Evolutionary conservation across 768 basidiomycete species (phyloP), one percentile per base, ranked within the genome.

Genomic region (Asterophora lycoperdoides): DNA sequence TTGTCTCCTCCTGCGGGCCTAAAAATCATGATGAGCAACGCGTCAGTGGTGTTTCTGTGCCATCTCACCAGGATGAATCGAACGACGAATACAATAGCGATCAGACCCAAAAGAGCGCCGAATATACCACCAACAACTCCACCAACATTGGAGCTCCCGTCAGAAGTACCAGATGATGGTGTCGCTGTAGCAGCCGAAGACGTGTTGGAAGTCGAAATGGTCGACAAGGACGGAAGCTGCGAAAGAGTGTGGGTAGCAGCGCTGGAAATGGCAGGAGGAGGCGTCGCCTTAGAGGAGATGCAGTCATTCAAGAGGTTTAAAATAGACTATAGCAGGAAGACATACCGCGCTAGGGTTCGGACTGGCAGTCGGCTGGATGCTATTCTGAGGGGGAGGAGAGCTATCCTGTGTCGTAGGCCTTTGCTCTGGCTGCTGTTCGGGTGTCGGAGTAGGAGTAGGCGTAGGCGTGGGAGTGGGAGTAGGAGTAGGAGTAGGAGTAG

Each of bases 61-160:
- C 40, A 35, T 56, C 76, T 56, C 51, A 79, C 80, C 50, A 80
- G 50, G 54, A 74, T 70, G 66, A 72, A 79, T 43, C 68, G 70
- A 48, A 78, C 47, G 8, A 71, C 60, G 50, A 78, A 69, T 23
- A 68, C 61, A 20, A 77, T 41, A 1, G 60, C 59, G 8, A 71
- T 71, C 23, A 79, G 52, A 15, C 70, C 79, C 4, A 68, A 60
- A 2, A 82, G 56, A 23, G 68, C 72, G 10, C 75, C 80, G 19
- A 68, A 73, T 32, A 81, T 61, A 35, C 74, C 78, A 10, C 70
- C 71, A 8, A 75, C 54, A 15, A 73, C 56, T 13, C 64, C 61
- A 36, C 66, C 68, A 18, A 63, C 57, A 39, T 60, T 64, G 11
- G 56, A 50, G n/a, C 55, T 43, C 41, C 56, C 50, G 4, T 44